A percentile compares a stretch with the other conserved stretches of the same genome.
Evolutionary conservation across 495 filamentous ascomycete species (phyloP).

Genomic region (Recurvomyces mirabilis): DNA sequence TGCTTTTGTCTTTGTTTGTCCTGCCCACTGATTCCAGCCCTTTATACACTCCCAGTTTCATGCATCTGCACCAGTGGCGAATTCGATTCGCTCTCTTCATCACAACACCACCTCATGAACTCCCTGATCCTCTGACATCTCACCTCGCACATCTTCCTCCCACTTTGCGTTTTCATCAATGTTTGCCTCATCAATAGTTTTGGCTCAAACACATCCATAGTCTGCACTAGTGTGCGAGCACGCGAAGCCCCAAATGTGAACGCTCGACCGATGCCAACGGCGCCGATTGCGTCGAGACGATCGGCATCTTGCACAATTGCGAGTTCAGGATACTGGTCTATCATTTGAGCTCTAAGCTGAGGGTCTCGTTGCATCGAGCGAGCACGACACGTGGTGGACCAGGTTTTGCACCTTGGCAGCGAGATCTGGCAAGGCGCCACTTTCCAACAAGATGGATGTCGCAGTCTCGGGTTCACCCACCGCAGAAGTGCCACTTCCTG

Average conservation of each 20-base stretch:
- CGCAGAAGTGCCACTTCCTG: not conserved
- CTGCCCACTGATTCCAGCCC: too few relatives aligned
- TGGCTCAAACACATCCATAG: constrained; percentile 43
- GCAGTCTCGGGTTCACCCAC: not conserved
- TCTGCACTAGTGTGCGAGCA: constrained; percentile 50
- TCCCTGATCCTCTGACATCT: constrained; percentile 50
- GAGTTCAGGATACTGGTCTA: constrained; percentile 50
- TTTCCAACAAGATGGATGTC: constrained; percentile 37
- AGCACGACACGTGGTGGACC: constrained; percentile 64
- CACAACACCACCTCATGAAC: constrained; percentile 64
- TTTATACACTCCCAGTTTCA: too few relatives aligned
- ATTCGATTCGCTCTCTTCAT: too few relatives aligned
- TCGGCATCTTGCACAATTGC: constrained; percentile 83
- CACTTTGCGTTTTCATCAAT: constrained; percentile 62
- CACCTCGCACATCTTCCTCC: constrained; percentile 51
- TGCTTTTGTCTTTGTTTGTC: too few relatives aligned
- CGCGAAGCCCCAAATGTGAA: constrained; percentile 63
- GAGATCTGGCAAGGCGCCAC: constrained; percentile 41
- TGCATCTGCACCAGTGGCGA: too few relatives aligned
- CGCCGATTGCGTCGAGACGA: constrained; percentile 75
- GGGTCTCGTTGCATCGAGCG: constrained; percentile 47
- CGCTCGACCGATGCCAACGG: constrained; percentile 62
- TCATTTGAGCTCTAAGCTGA: not conserved
- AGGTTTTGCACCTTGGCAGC: constrained; percentile 55
- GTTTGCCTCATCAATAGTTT: constrained; percentile 58